Evolutionary conservation across 768 basidiomycete species (phyloP), one percentile per base, ranked within the genome.

Genomic region (Pulveroboletus sp.): DNA sequence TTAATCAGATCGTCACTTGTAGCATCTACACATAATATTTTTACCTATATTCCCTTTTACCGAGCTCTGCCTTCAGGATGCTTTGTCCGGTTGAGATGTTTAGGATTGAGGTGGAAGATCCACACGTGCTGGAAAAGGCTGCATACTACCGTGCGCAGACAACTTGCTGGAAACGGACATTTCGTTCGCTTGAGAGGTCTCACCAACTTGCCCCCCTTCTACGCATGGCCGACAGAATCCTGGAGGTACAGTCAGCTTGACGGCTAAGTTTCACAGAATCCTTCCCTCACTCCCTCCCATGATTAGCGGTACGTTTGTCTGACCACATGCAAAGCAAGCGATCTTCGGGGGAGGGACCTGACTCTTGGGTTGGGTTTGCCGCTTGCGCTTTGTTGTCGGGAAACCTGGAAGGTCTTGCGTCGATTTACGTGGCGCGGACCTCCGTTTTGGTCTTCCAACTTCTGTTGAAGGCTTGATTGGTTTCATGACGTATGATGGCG

Each of bases 301-400:
- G 46, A 88, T 79, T n/a, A 89, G 72, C 7, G 87, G 87, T 12
- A 89, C 86, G 59, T 86, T 83, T 14, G 76, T 78, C 62, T 79
- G 76, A 39, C 77, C 76, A 63, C 86, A 89, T 6, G 77, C 68
- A 35, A 75, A 68, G 54, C 86, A 89, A 30, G 75, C 69, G 8
- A 81, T 80, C 38, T 71, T 67, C 1, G 72, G 69, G 9, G 79
- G 73, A 12, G 72, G 63, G 14, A 52, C 39, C 38, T 63, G 62
- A 9, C 55, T 43, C 48, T 72, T 75, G 1, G 61, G 46, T 30
- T 73, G 73, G 0, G 68, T 39, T 31, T 66, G 54, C 35, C 71
- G 73, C 51, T 67, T 75, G 47, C 75, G 73, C 63, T 81, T 81
- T 8, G 70, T 21, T 8, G 68, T 48, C 15, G 57, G 47, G 7